Evolutionary conservation across 257 asterid genomes (phyloP), one percentile per base, ranked within the genome.

Genomic region (Salvia miltiorrhiza): DNA sequence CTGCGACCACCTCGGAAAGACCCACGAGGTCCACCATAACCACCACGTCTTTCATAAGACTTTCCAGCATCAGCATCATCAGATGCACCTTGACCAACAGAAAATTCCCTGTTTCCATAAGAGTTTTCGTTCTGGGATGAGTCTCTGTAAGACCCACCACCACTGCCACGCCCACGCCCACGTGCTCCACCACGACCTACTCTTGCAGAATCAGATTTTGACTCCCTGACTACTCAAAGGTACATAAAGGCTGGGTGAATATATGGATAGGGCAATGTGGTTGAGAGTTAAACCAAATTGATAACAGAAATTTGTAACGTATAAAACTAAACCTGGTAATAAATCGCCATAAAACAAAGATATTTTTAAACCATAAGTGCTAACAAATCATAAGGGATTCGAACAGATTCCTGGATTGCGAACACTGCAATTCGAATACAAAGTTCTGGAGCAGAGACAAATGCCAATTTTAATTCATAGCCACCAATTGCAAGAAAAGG

Each of bases 171-270:
- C 1, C 89, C 92, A 19, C 90, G 91, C 20, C 86, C 82, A 21
- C 88, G 93, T 2, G 89, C 97, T 57, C 89, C 90, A 17, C 77
- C 83, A 21, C 86, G 88, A 35, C 86, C 90, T 30, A 89, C 89
- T 74, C 87, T 88, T 2, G 73, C 76, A 71, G 63, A 62, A 33
- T 93, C 97, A 70, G 80, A 39, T 67, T 64, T 93, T 28, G 85
- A 79, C 52, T 90, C 98, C 71, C 86, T 81, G 64, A 85, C 98
- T 93, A 44, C 71, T 58, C 74, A 72, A 44, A 65, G 19, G 35
- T 72, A 50, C 60, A 74, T 50, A 45, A 44, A 9, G 9, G 26
- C 58, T 26, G 9, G 9, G 48, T 39, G 0, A 53, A 54, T 48
- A 19, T 2, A 14, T 26, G 47, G 24, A 57, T 9, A 26, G 8